phyloP scores from a whole-genome alignment of 1,139 yeast genomes.

The Sugiyamaella sp. region DNA sequence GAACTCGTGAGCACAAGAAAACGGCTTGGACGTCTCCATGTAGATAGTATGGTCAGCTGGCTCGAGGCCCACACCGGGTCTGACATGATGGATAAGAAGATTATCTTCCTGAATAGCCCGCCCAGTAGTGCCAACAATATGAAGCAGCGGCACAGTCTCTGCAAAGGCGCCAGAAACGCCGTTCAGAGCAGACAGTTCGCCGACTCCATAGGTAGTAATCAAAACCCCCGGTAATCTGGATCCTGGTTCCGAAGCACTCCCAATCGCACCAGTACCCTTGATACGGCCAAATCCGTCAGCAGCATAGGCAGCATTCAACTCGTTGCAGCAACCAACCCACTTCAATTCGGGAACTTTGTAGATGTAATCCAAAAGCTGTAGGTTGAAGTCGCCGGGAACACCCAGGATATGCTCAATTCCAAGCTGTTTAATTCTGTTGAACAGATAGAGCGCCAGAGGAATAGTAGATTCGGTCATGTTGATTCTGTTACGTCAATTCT shows the following conservation, averaged over 20 bases:
- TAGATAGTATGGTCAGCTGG: conserved; percentile 60
- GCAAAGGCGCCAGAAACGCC: conserved; percentile 84
- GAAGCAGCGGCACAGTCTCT: conserved; percentile 76
- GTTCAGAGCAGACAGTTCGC: conserved; percentile 82
- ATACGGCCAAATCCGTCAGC: conserved; percentile 77
- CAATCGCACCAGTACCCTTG: conserved; percentile 71
- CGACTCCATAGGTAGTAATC: conserved; percentile 76
- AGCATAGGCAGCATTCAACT: conserved; percentile 70
- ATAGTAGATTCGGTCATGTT: conserved; percentile 32
- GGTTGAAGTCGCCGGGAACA: conserved; percentile 80
- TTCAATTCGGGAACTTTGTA: conserved; percentile 59
- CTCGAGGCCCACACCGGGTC: conserved; percentile 51
- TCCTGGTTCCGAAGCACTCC: conserved; percentile 64
- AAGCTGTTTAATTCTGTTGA: conserved; percentile 59
- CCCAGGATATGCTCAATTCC: conserved; percentile 71
- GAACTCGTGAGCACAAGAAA: conserved; percentile 62
- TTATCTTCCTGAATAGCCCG: conserved; percentile 47
- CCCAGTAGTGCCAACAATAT: conserved; percentile 80
- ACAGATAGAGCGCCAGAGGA: conserved; percentile 60
- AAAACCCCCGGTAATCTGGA: conserved; percentile 46
- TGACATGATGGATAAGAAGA: conserved; percentile 63
- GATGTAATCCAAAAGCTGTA: conserved; percentile 65
- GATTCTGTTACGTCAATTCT: background rate
- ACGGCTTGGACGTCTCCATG: conserved; percentile 59
- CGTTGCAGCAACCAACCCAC: conserved; percentile 67